Conservation (phyloP, 202 grass and related monocot genomes). For the Elaeis oleifera region DNA sequence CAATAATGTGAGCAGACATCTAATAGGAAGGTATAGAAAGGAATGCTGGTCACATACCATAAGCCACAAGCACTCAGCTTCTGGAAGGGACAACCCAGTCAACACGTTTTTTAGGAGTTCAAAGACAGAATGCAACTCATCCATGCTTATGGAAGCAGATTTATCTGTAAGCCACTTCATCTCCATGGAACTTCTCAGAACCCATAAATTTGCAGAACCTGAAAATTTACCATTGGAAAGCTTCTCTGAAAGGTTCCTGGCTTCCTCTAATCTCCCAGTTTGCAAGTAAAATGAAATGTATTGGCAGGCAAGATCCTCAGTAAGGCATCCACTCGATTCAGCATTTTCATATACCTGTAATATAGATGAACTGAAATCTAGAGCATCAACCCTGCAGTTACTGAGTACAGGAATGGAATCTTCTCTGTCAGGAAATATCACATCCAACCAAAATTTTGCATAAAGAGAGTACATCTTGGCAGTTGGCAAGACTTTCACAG, state of each 20-base stretch:
- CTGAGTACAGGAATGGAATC: conserved; percentile 31
- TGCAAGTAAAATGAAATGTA: conserved; percentile 55
- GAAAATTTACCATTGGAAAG: conserved; percentile 58
- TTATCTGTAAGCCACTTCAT: conserved; percentile 34
- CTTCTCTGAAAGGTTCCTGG: conserved; percentile 57
- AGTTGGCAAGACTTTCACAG: conserved; percentile 55
- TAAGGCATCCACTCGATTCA: conserved; percentile 57
- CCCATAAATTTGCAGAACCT: conserved; percentile 54
- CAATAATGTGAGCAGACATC: no score
- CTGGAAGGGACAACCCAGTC: conserved; percentile 36
- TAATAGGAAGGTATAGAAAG: conserved; percentile 3
- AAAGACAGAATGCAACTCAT: conserved; percentile 50
- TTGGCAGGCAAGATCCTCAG: conserved; percentile 75
- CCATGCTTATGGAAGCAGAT: conserved; percentile 34
- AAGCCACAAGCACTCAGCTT: conserved; percentile 67
- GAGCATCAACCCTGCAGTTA: conserved; percentile 38
- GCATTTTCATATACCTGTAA: conserved; percentile 62
- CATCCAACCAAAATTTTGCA: conserved; percentile 65
- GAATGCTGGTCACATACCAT: conserved; percentile 41
- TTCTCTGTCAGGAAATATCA: conserved; percentile 36
- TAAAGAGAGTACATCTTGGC: conserved; percentile 79
- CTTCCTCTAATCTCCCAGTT: conserved; percentile 58
- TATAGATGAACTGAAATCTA: conserved; percentile 41
- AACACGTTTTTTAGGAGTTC: conserved; percentile 48
- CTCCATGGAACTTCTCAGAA: conserved; percentile 63